Conservation (phyloP, 495 filamentous ascomycete genomes). For the Pseudevernia furfuracea region DNA sequence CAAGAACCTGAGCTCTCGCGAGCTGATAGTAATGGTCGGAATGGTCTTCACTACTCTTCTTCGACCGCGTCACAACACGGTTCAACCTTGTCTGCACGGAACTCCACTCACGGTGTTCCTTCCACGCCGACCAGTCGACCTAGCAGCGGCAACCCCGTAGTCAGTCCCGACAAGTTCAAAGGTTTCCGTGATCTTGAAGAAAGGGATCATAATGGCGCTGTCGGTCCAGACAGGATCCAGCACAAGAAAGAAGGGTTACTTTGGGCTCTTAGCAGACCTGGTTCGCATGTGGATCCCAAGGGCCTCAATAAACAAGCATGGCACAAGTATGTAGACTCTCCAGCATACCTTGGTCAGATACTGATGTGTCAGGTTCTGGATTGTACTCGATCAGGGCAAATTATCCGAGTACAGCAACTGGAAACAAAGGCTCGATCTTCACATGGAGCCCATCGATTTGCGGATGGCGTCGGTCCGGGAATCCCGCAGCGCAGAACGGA, state of each 20-base stretch:
- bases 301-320: constrained; percentile 93
- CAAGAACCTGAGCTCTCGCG: constrained; percentile 61
- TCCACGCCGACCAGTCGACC: constrained; percentile 30
- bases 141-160: constrained; percentile 33
- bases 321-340: constrained; percentile 78
- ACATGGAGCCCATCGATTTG: constrained; percentile 97
- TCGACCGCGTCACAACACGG: constrained; percentile 42
- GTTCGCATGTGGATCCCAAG: constrained; percentile 90
- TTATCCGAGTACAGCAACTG: constrained; percentile 98
- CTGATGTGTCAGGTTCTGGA: constrained; percentile 70
- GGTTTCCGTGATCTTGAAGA: constrained; percentile 88
- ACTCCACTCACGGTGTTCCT: constrained; percentile 29
- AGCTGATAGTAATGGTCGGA: constrained; percentile 64
- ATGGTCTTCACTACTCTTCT: constrained; percentile 33
- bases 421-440: constrained; percentile 93
- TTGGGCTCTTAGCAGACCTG: constrained; percentile 89
- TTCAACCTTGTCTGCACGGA: constrained; percentile 27
- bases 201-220: constrained; percentile 45
- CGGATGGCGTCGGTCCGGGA: constrained; percentile 95
- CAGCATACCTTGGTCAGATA: background rate
- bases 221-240: constrained; percentile 39
- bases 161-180: constrained; percentile 64
- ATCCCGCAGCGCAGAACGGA: constrained; percentile 83
- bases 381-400: constrained; percentile 92
- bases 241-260: constrained; percentile 85